Evolutionary conservation across 768 basidiomycete species (phyloP), one percentile per base, ranked within the genome.

Genomic region (Udeniomyces megalosporus): DNA sequence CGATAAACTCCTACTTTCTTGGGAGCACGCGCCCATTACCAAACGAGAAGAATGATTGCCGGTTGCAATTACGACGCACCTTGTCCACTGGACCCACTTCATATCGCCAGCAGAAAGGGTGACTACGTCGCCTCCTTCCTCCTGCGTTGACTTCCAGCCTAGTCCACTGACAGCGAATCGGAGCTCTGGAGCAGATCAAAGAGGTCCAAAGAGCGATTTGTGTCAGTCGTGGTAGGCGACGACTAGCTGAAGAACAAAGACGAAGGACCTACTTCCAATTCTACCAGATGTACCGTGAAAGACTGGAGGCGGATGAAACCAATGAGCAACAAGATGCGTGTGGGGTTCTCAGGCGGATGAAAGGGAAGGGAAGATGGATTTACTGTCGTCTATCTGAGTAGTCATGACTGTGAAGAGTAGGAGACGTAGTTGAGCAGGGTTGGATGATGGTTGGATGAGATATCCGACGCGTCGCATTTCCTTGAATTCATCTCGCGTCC

Each of bases 151-250:
- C 69, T 79, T 96, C 95, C 95, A 97, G 5, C 89, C 95, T 77
- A 97, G 84, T 49, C 95, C 95, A 67, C 84, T 86, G 51, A 79
- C 70, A 12, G 90, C 91, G 68, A 99, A 79, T 67, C 95, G 89
- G 65, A 97, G 72, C 57, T 75, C 69, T 65, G 35, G n/a, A 17
- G 14, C 0, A 42, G 51, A 28, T 20, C 20, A 32, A 20, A 3
- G 22, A 8, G 26, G 50, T 42, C 38, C 26, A 51, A 26, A 28
- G 8, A 5, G 38, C 38, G 38, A 42, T 42, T 42, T 8, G 10
- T 8, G 38, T 42, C 10, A 8, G 38, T 8, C n/a, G 38, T 8
- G 38, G 38, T 42, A 8, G 38, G 10, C 10, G 10, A 42, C 17
- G 38, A 42, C 38, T 8, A 8, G 38, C 10, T 10, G 57, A 31